Percentiles rank a stretch among this genome's conserved stretches.
phyloP scores from a whole-genome alignment of 2,329 filamentous ascomycete genomes.

The Clarireedia sp. region DNA sequence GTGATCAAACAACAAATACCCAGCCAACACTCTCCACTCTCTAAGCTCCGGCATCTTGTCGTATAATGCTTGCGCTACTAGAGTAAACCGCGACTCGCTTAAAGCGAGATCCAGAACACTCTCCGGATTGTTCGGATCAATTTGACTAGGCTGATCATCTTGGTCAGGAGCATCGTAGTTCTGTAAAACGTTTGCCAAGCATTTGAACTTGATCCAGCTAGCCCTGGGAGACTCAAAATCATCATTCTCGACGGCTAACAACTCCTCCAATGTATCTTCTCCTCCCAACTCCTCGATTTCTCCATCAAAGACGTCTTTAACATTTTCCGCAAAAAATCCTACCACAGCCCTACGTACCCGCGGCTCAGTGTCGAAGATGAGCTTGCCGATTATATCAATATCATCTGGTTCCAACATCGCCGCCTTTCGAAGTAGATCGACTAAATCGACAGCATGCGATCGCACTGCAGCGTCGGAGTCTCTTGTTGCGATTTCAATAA shows the following conservation, averaged over 20 bases:
- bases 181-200: constrained; percentile 73
- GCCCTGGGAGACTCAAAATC: constrained; percentile 68
- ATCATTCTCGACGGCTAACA: constrained; percentile 60
- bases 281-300: constrained; percentile 81
- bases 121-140: constrained; percentile 33
- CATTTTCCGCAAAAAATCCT: constrained; percentile 81
- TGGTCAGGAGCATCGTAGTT: constrained; percentile 69
- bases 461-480: constrained; percentile 78
- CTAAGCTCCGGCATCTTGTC: constrained; percentile 73
- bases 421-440: constrained; percentile 73
- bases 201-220: constrained; percentile 89
- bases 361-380: constrained; percentile 82
- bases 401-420: constrained; percentile 87
- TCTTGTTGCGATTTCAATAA: constrained; percentile 86
- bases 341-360: constrained; percentile 83
- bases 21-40: constrained; percentile 81
- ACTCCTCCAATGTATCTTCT: constrained; percentile 66
- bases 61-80: constrained; percentile 80
- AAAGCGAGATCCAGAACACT: constrained; percentile 50
- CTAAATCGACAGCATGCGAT: constrained; percentile 69
- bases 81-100: constrained; percentile 72
- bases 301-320: constrained; percentile 71
- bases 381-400: constrained; percentile 76
- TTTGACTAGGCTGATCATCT: constrained; percentile 45
- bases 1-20: constrained; percentile 89